These are phyloP conservation scores for Trichophyton benhamiae DNA, from an alignment of 2,329 filamentous ascomycete species.

Conservation along the genomic window DNA sequence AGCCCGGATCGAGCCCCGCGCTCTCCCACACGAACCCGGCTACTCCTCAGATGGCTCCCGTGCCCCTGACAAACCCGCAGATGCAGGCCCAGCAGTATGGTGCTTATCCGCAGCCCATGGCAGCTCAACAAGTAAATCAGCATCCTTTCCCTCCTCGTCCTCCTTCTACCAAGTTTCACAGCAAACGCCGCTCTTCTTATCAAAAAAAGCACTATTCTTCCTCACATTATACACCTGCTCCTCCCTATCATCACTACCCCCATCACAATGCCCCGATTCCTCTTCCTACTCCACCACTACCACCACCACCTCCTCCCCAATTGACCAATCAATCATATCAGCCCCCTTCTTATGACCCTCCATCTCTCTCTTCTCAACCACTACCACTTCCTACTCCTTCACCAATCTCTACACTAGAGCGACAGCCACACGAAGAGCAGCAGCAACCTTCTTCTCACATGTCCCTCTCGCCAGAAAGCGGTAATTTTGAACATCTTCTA, in stretches of 20 bases:
- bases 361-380: slow-evolving; percentile 1
- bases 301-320: slow-evolving; percentile 14
- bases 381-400: slow-evolving; percentile 10
- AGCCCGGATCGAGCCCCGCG: slow-evolving; percentile 50
- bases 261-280: slow-evolving; percentile 14
- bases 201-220: slow-evolving; percentile 18
- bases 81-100: slow-evolving; percentile 50
- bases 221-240: slow-evolving; percentile 14
- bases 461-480: slow-evolving; percentile 57
- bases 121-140: slow-evolving; percentile 48
- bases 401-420: slow-evolving; percentile 8
- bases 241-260: slow-evolving; percentile 9
- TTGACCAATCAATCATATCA: neutral
- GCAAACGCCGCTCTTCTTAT: slow-evolving; percentile 22
- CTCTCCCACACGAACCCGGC: slow-evolving; percentile 53
- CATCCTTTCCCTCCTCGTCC: neutral
- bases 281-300: neutral
- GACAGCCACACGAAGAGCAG: neutral
- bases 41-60: slow-evolving; percentile 58
- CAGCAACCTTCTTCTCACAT: slow-evolving; percentile 21
- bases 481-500: slow-evolving; percentile 62
- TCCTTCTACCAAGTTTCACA: neutral
- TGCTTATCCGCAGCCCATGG: slow-evolving; percentile 47
- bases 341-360: neutral
- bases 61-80: slow-evolving; percentile 53